Conservation (phyloP, 2,329 filamentous ascomycete genomes). For the Ascochyta lentis region DNA sequence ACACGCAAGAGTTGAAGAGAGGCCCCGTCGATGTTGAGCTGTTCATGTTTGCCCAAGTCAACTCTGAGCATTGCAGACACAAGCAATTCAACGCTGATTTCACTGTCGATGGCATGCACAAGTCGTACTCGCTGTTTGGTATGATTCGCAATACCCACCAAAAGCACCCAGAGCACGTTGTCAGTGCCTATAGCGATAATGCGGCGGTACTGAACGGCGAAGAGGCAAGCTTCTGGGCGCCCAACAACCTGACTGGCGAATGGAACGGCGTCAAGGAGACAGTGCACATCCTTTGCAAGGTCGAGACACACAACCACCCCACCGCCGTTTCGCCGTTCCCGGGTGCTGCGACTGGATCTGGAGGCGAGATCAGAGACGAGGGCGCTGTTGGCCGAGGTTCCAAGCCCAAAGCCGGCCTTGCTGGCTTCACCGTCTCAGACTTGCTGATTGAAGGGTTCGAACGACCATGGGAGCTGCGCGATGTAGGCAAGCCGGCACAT, state of each 20-base stretch:
- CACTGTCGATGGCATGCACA: conserved; percentile 86
- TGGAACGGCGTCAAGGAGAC: conserved; percentile 88
- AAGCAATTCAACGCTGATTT: conserved; percentile 98
- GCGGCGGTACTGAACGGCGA: conserved; percentile 87
- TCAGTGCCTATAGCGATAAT: conserved; percentile 97
- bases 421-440: conserved; percentile 95
- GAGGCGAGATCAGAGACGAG: conserved; percentile 94
- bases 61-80: conserved; percentile 89
- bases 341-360: conserved; percentile 92
- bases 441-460: conserved; percentile 83
- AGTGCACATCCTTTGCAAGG: conserved; percentile 88
- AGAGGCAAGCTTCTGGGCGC: conserved; percentile 80
- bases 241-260: conserved; percentile 81
- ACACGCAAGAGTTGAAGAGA: conserved; percentile 68
- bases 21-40: conserved; percentile 88
- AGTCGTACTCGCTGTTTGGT: conserved; percentile 82
- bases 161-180: conserved; percentile 76
- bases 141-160: conserved; percentile 98
- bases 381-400: conserved; percentile 93
- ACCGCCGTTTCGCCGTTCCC: conserved; percentile 94
- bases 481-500: conserved; percentile 87
- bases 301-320: conserved; percentile 97
- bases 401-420: conserved; percentile 87
- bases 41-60: conserved; percentile 99
- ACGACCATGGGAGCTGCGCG: conserved; percentile 83